phyloP scores from a whole-genome alignment of 805 yeast genomes.

The Candida vartiovaarae region DNA sequence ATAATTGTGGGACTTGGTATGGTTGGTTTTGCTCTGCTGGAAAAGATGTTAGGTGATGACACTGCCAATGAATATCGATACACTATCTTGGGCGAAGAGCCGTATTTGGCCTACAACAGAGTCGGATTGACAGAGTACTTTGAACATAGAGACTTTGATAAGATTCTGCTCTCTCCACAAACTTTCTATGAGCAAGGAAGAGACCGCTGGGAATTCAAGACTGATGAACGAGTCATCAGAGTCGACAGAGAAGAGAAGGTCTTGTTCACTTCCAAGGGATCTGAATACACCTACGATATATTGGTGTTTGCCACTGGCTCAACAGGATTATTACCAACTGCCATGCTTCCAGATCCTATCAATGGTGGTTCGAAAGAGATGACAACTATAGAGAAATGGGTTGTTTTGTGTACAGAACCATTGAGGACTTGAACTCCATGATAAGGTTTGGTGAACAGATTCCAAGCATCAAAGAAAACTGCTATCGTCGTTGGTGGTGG shows the following conservation, averaged over 20 bases:
- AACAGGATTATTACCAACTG: slow-evolving; percentile 25
- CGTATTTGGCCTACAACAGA: slow-evolving; percentile 30
- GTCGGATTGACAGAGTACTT: slow-evolving; percentile 30
- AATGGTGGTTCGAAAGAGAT: slow-evolving; percentile 5
- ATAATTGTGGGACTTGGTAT: slow-evolving; percentile 32
- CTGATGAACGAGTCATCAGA: slow-evolving; percentile 17
- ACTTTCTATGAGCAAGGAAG: slow-evolving; percentile 21
- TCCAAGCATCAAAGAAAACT: slow-evolving; percentile 6
- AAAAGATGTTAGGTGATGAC: slow-evolving; percentile 27
- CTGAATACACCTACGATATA: slow-evolving; percentile 19
- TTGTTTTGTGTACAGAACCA: slow-evolving; percentile 29
- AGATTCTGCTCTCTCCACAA: slow-evolving; percentile 22
- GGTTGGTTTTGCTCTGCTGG: slow-evolving; percentile 30
- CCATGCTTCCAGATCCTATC: slow-evolving; percentile 16
- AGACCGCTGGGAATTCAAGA: slow-evolving; percentile 21
- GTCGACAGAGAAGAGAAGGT: slow-evolving; percentile 13
- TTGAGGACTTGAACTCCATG: slow-evolving; percentile 28
- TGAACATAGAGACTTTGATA: slow-evolving; percentile 22
- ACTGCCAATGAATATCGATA: slow-evolving; percentile 22
- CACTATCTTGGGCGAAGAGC: slow-evolving; percentile 30
- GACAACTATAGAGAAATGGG: slow-evolving; percentile 24
- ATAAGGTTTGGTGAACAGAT: slow-evolving; percentile 18
- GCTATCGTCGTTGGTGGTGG: slow-evolving; percentile 32
- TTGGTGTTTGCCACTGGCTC: slow-evolving; percentile 30
- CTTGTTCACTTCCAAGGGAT: slow-evolving; percentile 14